Conservation (phyloP, 306 rosid genomes). For the Trifolium dubium region DNA sequence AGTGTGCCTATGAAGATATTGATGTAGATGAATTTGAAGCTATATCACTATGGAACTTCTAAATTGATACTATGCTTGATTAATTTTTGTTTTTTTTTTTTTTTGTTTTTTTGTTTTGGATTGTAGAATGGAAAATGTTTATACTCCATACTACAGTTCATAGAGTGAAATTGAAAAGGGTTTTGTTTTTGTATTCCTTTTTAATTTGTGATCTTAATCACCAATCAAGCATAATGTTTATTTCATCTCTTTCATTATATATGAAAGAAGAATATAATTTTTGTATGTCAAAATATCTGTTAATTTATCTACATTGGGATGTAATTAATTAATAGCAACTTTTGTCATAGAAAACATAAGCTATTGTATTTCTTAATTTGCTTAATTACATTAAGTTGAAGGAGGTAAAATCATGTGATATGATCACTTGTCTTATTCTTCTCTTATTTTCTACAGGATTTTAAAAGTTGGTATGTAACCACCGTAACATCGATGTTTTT, state of each 20-base stretch:
- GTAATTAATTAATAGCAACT: not conserved
- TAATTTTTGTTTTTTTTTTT: too few relatives aligned
- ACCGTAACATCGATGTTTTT: not conserved
- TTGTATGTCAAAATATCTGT: not conserved
- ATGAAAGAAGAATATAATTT: too few relatives aligned
- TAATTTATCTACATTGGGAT: not conserved
- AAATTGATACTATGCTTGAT: not conserved
- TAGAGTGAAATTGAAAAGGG: not conserved
- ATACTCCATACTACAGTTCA: not conserved
- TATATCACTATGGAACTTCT: not conserved
- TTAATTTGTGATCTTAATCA: not conserved
- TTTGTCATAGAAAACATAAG: too few relatives aligned
- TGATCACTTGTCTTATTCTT: not conserved
- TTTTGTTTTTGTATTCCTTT: not conserved
- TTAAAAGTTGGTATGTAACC: not conserved
- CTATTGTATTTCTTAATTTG: not conserved
- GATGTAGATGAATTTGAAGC: not conserved
- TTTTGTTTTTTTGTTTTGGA: too few relatives aligned
- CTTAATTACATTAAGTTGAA: not conserved
- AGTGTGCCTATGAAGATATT: slow-evolving; percentile 51
- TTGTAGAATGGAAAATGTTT: not conserved
- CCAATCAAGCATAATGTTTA: not conserved
- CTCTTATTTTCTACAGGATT: not conserved
- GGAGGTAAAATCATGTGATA: not conserved
- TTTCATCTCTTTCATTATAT: not conserved